Evolutionary conservation across 2,329 filamentous ascomycete genomes (phyloP).

Genomic region (Verticillium tricorpus): DNA sequence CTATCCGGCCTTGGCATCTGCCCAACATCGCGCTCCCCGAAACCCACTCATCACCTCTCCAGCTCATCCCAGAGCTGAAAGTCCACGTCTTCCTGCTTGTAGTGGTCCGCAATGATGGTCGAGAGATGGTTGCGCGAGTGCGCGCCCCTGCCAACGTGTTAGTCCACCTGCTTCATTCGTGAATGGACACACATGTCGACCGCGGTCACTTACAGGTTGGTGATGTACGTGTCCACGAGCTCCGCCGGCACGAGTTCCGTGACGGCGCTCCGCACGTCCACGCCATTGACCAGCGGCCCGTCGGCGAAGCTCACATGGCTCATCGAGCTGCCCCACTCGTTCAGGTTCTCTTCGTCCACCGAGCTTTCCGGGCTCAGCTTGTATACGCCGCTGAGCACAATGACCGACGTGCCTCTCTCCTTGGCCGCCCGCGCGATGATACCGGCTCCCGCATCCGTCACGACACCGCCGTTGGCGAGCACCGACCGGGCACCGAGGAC

Average conservation of each 20-base stretch:
- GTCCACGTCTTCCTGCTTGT: conserved; percentile 67
- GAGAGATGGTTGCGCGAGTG: conserved; percentile 70
- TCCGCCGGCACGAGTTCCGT: conserved; percentile 80
- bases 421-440: conserved; percentile 82
- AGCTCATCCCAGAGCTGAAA: conserved; percentile 43
- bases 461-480: conserved; percentile 79
- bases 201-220: conserved; percentile 55
- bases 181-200: conserved; percentile 4
- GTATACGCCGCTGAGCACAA: conserved; percentile 88
- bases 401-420: conserved; percentile 76
- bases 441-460: conserved; percentile 79
- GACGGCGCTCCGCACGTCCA: conserved; percentile 73
- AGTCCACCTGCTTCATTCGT: neutral
- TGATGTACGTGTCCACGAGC: conserved; percentile 76
- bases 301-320: conserved; percentile 75
- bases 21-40: neutral
- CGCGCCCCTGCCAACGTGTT: conserved; percentile 44
- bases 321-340: conserved; percentile 81
- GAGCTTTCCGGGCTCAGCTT: conserved; percentile 89
- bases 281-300: conserved; percentile 70
- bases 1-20: neutral
- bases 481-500: conserved; percentile 85
- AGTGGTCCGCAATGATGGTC: conserved; percentile 69
- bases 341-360: conserved; percentile 73
- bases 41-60: conserved; percentile 6